Percentiles rank a stretch among this genome's conserved stretches.
These are phyloP conservation scores for Viridothelium virens DNA, from an alignment of 495 filamentous ascomycete species.

Conservation along the genomic window DNA sequence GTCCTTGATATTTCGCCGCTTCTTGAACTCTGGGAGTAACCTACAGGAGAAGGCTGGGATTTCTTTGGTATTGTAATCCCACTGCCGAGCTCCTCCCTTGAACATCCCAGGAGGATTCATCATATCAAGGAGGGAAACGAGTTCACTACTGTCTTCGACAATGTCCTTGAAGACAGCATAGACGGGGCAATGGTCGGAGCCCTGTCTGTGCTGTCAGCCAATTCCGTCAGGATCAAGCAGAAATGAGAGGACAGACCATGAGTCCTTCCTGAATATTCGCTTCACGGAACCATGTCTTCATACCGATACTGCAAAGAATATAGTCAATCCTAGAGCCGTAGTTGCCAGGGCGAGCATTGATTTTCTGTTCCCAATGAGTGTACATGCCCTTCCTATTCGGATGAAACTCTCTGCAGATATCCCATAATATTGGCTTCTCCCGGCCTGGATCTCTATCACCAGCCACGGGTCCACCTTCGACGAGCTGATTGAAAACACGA, in stretches of 20 bases:
- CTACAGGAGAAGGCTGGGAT: conserved; percentile 69
- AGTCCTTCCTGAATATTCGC: conserved; percentile 95
- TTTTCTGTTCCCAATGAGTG: conserved; percentile 86
- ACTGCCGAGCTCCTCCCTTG: conserved; percentile 56
- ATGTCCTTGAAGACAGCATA: conserved; percentile 66
- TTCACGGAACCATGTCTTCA: conserved; percentile 76
- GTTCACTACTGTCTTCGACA: conserved; percentile 44
- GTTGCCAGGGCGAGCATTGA: conserved; percentile 84
- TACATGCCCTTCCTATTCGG: conserved; percentile 79
- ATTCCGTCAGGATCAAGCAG: background rate
- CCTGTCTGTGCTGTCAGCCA: conserved; percentile 38
- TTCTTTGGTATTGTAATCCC: conserved; percentile 58
- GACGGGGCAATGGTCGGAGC: conserved; percentile 95
- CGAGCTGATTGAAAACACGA: conserved; percentile 74
- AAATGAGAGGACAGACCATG: conserved; percentile 44
- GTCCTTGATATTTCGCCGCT: conserved; percentile 76
- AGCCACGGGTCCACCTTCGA: conserved; percentile 62
- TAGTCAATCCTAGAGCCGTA: conserved; percentile 90
- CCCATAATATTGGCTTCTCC: conserved; percentile 69
- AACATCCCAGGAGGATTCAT: conserved; percentile 77
- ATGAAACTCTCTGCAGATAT: conserved; percentile 80
- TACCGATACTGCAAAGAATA: conserved; percentile 70
- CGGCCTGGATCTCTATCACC: conserved; percentile 64
- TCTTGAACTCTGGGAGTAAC: conserved; percentile 80
- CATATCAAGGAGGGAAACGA: conserved; percentile 57